These are phyloP conservation scores for Cercospora nicotianae DNA, from an alignment of 2,329 filamentous ascomycete genomes.

Conservation along the genomic window DNA sequence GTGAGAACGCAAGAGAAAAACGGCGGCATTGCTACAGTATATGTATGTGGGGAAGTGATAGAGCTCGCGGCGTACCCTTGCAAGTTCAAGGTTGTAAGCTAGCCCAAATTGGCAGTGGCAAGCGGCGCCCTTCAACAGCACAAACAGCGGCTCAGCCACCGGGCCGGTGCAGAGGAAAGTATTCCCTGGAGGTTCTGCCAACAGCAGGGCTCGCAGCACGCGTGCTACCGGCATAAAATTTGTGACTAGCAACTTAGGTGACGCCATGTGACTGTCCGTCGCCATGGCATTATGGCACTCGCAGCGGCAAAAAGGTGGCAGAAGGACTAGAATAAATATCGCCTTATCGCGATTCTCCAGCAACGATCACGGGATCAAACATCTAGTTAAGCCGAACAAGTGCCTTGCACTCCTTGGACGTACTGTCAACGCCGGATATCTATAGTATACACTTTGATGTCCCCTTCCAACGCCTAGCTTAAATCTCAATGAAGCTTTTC, in stretches of 20 bases:
- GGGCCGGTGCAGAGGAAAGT: not conserved
- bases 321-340: not conserved
- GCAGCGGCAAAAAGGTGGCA: not conserved
- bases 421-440: conserved; percentile 6
- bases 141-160: not conserved
- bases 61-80: not conserved
- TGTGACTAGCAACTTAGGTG: not conserved
- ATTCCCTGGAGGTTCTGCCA: not conserved
- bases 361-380: not conserved
- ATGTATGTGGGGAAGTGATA: conserved; percentile 7
- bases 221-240: not conserved
- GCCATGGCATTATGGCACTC: not conserved
- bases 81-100: not conserved
- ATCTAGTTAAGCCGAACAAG: not conserved
- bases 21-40: not conserved
- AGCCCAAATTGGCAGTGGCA: not conserved
- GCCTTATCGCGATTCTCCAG: not conserved
- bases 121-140: not conserved
- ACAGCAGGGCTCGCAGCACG: not conserved
- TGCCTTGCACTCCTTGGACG: conserved; percentile 1
- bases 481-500: conserved; percentile 1
- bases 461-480: conserved; percentile 16
- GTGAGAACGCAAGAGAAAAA: not conserved
- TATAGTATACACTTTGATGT: conserved; percentile 12
- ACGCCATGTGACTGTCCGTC: not conserved